Evolutionary conservation across 805 yeast species (phyloP).

Genomic region (Nakazawaea populi): DNA sequence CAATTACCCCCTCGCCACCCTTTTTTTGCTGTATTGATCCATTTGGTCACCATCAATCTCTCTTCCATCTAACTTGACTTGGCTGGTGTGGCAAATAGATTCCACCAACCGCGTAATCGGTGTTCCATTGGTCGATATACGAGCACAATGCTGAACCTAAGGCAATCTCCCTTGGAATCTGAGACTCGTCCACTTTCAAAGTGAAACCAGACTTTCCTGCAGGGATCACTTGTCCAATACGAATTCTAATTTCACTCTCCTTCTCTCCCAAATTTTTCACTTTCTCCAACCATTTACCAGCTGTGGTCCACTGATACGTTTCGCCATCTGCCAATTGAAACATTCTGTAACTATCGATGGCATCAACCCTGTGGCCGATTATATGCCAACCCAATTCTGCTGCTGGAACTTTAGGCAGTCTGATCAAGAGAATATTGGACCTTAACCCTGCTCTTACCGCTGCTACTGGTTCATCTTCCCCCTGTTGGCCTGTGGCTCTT

Average conservation of each 20-base stretch:
- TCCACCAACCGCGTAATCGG: constrained; percentile 56
- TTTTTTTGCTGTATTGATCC: neutral
- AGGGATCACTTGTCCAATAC: constrained; percentile 55
- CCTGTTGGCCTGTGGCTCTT: constrained; percentile 36
- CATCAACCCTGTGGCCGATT: constrained; percentile 54
- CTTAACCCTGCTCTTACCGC: constrained; percentile 55
- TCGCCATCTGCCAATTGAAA: constrained; percentile 55
- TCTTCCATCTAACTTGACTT: constrained; percentile 47
- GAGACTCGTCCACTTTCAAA: constrained; percentile 44
- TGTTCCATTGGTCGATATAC: constrained; percentile 64
- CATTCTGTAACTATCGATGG: constrained; percentile 53
- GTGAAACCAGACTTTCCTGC: constrained; percentile 51
- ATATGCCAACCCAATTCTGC: constrained; percentile 62
- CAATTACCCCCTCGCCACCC: neutral
- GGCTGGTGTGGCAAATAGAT: constrained; percentile 51
- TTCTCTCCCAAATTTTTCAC: constrained; percentile 57
- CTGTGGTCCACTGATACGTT: constrained; percentile 61
- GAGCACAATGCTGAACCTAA: constrained; percentile 54
- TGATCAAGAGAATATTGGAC: constrained; percentile 50
- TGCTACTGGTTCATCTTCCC: constrained; percentile 53
- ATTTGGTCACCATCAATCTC: constrained; percentile 29
- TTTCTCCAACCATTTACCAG: constrained; percentile 51
- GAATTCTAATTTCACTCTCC: constrained; percentile 56
- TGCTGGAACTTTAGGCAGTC: constrained; percentile 43
- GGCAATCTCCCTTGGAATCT: constrained; percentile 54